Conservation (phyloP, 371 early-diverging fungal genomes). For the Dichotomocladium elegans region DNA sequence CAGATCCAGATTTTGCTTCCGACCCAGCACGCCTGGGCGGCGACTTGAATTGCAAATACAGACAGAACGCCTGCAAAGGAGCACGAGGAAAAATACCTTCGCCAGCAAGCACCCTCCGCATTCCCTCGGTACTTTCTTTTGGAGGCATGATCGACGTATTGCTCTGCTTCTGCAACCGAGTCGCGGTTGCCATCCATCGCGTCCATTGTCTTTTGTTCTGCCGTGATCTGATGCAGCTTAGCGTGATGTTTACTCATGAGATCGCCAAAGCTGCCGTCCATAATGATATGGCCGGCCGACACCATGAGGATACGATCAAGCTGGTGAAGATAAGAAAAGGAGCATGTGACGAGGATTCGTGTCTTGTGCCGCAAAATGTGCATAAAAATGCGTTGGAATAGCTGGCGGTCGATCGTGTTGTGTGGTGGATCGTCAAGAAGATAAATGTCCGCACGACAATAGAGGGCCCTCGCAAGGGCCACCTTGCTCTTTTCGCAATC, state of each 20-base stretch:
- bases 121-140: no score
- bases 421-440: conserved; percentile 85
- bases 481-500: conserved; percentile 81
- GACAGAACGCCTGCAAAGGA: conserved; percentile 49
- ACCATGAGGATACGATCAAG: conserved; percentile 71
- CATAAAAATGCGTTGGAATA: conserved; percentile 82
- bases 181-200: conserved; percentile 73
- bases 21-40: conserved; percentile 54
- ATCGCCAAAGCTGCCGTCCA: conserved; percentile 65
- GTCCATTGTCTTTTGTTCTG: conserved; percentile 61
- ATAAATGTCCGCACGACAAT: conserved; percentile 79
- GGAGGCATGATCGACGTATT: no score
- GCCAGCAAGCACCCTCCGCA: no score
- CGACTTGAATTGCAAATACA: conserved; percentile 52
- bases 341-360: conserved; percentile 89
- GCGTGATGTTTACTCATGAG: conserved; percentile 62
- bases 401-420: conserved; percentile 65
- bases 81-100: no score
- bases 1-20: conserved; percentile 65
- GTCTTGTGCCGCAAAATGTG: conserved; percentile 78
- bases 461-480: conserved; percentile 76
- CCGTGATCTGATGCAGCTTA: conserved; percentile 49
- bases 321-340: conserved; percentile 73
- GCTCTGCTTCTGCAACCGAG: no score
- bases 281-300: conserved; percentile 67